Conservation (phyloP, 345 rosid species). For the Erucastrum elatum region DNA sequence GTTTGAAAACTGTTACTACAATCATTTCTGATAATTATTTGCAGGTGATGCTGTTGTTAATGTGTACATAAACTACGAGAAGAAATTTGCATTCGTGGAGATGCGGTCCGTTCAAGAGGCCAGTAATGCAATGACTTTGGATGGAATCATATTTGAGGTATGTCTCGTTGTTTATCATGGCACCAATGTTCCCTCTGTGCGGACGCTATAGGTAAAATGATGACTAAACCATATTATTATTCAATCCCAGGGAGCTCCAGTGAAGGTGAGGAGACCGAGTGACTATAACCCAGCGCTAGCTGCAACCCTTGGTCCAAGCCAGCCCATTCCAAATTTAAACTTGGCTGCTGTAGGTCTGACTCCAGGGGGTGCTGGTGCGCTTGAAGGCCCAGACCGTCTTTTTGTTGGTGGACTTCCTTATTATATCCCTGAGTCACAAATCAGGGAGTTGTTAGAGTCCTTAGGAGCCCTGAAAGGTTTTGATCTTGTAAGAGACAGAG, state of each 20-base stretch:
- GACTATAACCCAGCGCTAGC: slow-evolving; percentile 59
- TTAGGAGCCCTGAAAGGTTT: slow-evolving; percentile 81
- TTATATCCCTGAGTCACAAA: slow-evolving; percentile 76
- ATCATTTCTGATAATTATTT: not conserved
- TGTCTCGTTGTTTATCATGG: not conserved
- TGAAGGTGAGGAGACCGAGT: slow-evolving; percentile 55
- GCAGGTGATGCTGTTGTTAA: slow-evolving; percentile 52
- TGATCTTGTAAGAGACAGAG: slow-evolving; percentile 86
- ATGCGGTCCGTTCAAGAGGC: slow-evolving; percentile 53
- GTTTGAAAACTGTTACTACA: slow-evolving; percentile 3
- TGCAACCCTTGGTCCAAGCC: slow-evolving; percentile 57
- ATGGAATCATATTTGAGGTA: slow-evolving; percentile 49
- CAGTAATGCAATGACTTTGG: slow-evolving; percentile 48
- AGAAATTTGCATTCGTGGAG: slow-evolving; percentile 52
- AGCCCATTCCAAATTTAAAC: slow-evolving; percentile 49
- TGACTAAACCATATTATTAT: not conserved
- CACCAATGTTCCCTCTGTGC: not conserved
- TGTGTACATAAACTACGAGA: slow-evolving; percentile 49
- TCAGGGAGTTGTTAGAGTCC: slow-evolving; percentile 78
- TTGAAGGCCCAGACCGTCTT: slow-evolving; percentile 87
- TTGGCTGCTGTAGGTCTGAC: slow-evolving; percentile 55
- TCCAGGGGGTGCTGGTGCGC: slow-evolving; percentile 50
- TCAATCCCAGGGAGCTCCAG: slow-evolving; percentile 48
- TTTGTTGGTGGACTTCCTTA: slow-evolving; percentile 90
- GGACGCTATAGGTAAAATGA: not conserved